phyloP scores from a whole-genome alignment of 2,329 filamentous ascomycete genomes.

The Dendrostoma leiphaemia region DNA sequence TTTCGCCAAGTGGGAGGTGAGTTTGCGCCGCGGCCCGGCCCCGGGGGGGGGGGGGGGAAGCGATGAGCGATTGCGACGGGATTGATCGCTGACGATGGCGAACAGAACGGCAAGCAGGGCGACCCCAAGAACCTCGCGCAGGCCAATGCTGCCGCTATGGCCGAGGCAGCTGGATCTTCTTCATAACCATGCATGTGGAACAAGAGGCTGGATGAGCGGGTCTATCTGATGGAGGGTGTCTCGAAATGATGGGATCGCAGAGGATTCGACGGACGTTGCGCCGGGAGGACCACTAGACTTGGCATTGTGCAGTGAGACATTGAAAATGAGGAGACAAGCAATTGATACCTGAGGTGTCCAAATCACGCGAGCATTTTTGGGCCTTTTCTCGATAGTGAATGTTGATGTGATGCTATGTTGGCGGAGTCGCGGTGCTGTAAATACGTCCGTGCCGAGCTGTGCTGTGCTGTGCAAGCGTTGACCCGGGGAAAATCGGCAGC shows the following conservation, averaged over 20 bases:
- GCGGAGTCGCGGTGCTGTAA: no score
- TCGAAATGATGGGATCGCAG: not conserved
- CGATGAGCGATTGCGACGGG: no score
- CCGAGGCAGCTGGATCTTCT: conserved; percentile 28
- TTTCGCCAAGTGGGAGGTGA: conserved; percentile 95
- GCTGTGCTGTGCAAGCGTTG: no score
- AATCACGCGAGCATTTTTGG: no score
- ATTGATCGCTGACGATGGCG: conserved; percentile 29
- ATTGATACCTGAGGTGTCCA: no score
- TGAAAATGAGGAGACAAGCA: not conserved
- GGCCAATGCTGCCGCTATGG: conserved; percentile 44
- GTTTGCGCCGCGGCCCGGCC: conserved; percentile 36
- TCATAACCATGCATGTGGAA: not conserved
- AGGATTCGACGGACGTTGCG: no score
- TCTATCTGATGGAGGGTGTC: not conserved
- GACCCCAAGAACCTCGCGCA: conserved; percentile 71
- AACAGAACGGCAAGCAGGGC: conserved; percentile 93
- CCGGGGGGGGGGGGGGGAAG: no score
- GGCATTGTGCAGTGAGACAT: no score
- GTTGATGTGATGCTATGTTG: no score
- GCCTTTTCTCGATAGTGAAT: no score
- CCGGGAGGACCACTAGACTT: no score
- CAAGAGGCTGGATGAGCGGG: not conserved
- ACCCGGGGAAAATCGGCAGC: conserved; percentile 3
- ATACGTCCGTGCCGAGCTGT: no score